Evolutionary conservation across 2,329 filamentous ascomycete species (phyloP).

Genomic region (Thelonectria rubi): DNA sequence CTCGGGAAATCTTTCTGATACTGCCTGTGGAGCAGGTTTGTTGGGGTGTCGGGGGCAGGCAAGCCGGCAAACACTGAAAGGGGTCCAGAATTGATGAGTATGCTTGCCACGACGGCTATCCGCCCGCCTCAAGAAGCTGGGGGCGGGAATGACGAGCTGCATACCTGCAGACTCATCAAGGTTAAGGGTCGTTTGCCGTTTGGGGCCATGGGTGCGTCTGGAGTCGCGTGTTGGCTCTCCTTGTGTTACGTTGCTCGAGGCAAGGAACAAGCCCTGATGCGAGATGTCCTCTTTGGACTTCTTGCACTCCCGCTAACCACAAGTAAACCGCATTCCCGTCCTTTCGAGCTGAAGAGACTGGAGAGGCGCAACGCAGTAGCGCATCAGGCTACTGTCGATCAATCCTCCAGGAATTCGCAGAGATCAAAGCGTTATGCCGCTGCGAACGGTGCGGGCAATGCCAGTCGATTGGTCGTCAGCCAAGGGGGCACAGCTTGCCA

Average conservation of each 20-base stretch:
- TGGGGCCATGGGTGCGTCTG: constrained; percentile 10
- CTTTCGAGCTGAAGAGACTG: constrained; percentile 5
- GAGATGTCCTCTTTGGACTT: constrained; percentile 17
- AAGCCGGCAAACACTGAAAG: constrained; percentile 2
- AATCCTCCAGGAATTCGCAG: constrained; percentile 15
- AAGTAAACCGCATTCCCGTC: constrained; percentile 6
- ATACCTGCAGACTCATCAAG: not conserved
- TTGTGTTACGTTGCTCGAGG: constrained; percentile 22
- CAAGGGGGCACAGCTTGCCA: constrained; percentile 6
- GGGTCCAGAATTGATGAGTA: not conserved
- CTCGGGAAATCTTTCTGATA: not conserved
- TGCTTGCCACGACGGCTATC: not conserved
- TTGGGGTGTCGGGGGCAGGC: constrained; percentile 6
- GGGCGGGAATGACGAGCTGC: constrained; percentile 13
- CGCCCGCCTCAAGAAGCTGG: constrained; percentile 8
- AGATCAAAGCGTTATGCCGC: constrained; percentile 12
- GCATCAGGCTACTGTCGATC: constrained; percentile 14
- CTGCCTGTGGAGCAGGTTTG: not conserved
- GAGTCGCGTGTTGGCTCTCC: constrained; percentile 17
- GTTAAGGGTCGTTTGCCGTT: not conserved
- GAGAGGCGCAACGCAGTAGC: constrained; percentile 9
- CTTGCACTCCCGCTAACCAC: constrained; percentile 18
- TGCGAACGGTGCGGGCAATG: constrained; percentile 15
- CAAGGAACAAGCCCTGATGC: constrained; percentile 17
- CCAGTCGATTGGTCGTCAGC: constrained; percentile 7